Evolutionary conservation across 345 rosid species (phyloP).

Genomic region (Brassica cretica): DNA sequence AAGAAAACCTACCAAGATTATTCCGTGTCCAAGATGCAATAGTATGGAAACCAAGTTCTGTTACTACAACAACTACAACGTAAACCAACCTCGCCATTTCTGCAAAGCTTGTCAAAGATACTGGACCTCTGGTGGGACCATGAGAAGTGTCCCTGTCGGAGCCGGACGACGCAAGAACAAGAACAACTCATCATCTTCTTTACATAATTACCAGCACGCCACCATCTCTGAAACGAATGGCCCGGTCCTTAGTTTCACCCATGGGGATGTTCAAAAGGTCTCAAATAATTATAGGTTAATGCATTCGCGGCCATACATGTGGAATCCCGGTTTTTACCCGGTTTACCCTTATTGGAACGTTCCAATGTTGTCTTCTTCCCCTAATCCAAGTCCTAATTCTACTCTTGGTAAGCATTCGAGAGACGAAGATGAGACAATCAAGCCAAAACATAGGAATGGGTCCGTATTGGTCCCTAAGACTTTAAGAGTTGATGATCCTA

Average conservation of each 20-base stretch:
- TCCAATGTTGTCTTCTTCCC: slow-evolving; percentile 49
- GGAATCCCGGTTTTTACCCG: slow-evolving; percentile 60
- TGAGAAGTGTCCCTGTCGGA: slow-evolving; percentile 89
- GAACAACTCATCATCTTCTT: slow-evolving; percentile 43
- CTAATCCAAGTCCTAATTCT: slow-evolving; percentile 39
- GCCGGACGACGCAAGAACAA: slow-evolving; percentile 94
- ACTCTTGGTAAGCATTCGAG: slow-evolving; percentile 72
- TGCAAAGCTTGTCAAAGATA: slow-evolving; percentile 95
- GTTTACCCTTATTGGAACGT: slow-evolving; percentile 69
- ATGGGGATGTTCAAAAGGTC: slow-evolving; percentile 45
- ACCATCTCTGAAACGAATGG: slow-evolving; percentile 60
- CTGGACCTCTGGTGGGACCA: slow-evolving; percentile 91
- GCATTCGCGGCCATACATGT: slow-evolving; percentile 72
- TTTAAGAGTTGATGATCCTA: slow-evolving; percentile 66
- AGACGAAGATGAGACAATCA: slow-evolving; percentile 34
- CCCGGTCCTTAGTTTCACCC: slow-evolving; percentile 60
- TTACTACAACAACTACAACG: slow-evolving; percentile 87
- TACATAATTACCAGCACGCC: slow-evolving; percentile 50
- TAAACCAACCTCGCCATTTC: slow-evolving; percentile 91
- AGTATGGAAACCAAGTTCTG: slow-evolving; percentile 91
- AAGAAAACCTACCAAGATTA: slow-evolving; percentile 85
- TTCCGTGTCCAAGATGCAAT: slow-evolving; percentile 85
- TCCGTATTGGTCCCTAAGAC: slow-evolving; percentile 68
- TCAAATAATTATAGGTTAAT: background rate
- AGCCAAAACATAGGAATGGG: slow-evolving; percentile 45